phyloP scores from a whole-genome alignment of 2,329 filamentous ascomycete species.

The Venturia pyrina region DNA sequence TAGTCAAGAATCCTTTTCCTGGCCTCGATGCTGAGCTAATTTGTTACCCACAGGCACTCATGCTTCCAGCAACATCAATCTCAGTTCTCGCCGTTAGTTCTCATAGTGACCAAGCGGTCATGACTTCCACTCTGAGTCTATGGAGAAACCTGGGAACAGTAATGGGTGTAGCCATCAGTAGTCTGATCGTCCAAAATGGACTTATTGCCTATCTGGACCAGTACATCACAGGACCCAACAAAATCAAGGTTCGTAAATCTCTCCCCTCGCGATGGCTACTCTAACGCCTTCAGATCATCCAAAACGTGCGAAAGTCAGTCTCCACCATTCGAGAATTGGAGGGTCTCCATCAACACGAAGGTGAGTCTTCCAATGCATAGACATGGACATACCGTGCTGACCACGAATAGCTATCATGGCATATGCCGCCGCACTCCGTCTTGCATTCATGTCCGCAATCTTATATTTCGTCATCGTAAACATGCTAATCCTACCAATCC shows the following conservation, averaged over 20 bases:
- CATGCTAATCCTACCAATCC: conserved; percentile 42
- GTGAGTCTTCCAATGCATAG: conserved; percentile 21
- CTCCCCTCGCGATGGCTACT: background rate
- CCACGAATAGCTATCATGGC: background rate
- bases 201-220: conserved; percentile 49
- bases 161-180: conserved; percentile 62
- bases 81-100: conserved; percentile 32
- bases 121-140: conserved; percentile 58
- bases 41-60: conserved; percentile 20
- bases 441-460: conserved; percentile 35
- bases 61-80: conserved; percentile 32
- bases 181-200: conserved; percentile 63
- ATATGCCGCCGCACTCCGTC: conserved; percentile 21
- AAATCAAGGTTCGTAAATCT: conserved; percentile 33
- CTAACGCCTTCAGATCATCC: conserved; percentile 26
- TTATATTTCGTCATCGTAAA: conserved; percentile 39
- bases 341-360: conserved; percentile 36
- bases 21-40: background rate
- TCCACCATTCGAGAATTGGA: conserved; percentile 37
- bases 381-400: background rate
- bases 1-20: background rate
- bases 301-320: conserved; percentile 41
- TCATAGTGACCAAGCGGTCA: conserved; percentile 35
- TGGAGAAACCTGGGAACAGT: conserved; percentile 64
- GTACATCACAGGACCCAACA: conserved; percentile 50